Base-by-base conservation (phyloP, 2,329 filamentous ascomycete genomes). In the Boeremia exigua region DNA sequence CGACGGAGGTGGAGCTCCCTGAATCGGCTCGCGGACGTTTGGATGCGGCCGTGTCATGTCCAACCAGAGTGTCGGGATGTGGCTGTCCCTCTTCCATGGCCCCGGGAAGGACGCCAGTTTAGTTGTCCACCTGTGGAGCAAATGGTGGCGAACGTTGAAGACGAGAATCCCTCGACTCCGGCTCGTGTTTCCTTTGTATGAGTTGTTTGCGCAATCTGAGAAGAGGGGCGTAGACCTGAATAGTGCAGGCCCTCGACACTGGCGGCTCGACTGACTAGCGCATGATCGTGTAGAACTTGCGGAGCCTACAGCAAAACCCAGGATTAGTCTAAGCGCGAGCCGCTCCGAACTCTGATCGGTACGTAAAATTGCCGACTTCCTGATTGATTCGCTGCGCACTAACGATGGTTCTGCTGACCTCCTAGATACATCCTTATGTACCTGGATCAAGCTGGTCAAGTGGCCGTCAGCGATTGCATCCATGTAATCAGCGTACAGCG, bases 1-100 rank as follows among this genome's bases (percentile, higher is more conserved):
- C 69, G 28, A 62, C 43, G 4, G 72, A 73, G 36, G 67, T 65
- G 47, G 71, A 74, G 48, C 63, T 70, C 42, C 65, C 66, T 57
- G 72, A 74, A 60, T 68, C 61, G 60, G 68, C 58, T 60, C 71
- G 66, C 36, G 57, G 55, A 50, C 71, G 72, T 66, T 73, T 74
- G 60, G 65, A 64, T 63, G 62, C 62, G 63, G 61, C 63, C 65
- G 68, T 74, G 66, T 67, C 67, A 73, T 70, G 63, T 63, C 61
- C 66, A 64, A 64, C 72, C 71, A 59, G 59, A 59, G 65, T 63
- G 59, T 69, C 71, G 72, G 72, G 70, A 70, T 58, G 70, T 73
- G 72, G 71, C 72, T 66, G 69, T 60, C 58, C 67, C 70, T 66
- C 61, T 46, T 72, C 71, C 72, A 74, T 75, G 71, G 71, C 61